phyloP scores from a whole-genome alignment of 495 filamentous ascomycete genomes.

The Copromyces sp. region DNA sequence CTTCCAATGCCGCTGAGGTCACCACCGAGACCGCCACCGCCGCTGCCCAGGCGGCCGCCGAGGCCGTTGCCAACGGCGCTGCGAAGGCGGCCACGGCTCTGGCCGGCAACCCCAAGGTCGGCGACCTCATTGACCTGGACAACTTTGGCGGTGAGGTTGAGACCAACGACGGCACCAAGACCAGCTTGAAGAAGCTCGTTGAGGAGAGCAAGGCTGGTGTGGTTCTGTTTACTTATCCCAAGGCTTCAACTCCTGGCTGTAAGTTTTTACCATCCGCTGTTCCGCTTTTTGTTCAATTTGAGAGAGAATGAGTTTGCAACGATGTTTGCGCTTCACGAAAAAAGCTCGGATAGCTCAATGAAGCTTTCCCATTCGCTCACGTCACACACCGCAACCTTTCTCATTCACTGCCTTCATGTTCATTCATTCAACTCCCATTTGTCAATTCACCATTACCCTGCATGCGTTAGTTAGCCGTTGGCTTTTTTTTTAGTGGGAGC shows the following conservation, averaged over 20 bases:
- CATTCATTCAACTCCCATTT: neutral
- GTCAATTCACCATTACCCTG: neutral
- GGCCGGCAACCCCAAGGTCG: constrained; percentile 24
- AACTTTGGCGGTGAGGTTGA: constrained; percentile 75
- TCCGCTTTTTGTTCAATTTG: neutral
- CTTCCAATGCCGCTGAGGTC: constrained; percentile 36
- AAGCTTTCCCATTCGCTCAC: neutral
- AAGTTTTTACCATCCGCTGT: constrained; percentile 34
- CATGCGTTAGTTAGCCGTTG: neutral
- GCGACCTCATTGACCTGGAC: constrained; percentile 51
- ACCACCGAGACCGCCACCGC: constrained; percentile 26
- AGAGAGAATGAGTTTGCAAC: neutral
- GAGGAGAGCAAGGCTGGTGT: constrained; percentile 77
- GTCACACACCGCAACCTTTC: neutral
- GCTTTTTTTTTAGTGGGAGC: neutral
- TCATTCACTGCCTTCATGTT: neutral
- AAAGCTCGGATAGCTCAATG: neutral
- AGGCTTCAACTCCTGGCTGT: constrained; percentile 93
- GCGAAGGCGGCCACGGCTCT: constrained; percentile 14
- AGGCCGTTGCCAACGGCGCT: constrained; percentile 6
- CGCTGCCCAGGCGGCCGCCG: constrained; percentile 15
- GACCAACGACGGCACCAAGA: constrained; percentile 71
- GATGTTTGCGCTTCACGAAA: neutral
- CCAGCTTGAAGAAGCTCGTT: constrained; percentile 65
- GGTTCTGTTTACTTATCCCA: constrained; percentile 91